Conservation (phyloP, 148 eudicot species). For the Pharnaceum exiguum region DNA sequence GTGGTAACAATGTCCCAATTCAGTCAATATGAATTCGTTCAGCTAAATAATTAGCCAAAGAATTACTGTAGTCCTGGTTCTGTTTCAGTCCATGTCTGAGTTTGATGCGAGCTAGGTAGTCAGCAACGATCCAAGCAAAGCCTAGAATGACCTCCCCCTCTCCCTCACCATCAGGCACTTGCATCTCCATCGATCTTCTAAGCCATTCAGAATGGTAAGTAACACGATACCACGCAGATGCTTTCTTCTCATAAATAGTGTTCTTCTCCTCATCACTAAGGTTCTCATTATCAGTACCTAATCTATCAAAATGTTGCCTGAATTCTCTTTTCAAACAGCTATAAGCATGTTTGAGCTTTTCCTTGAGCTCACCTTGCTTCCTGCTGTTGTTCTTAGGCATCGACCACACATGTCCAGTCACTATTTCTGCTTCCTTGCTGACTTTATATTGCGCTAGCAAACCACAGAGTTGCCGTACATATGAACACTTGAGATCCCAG, state of each 20-base stretch:
- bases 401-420: constrained; percentile 90
- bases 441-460: constrained; percentile 83
- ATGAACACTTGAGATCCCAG: constrained; percentile 70
- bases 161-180: constrained; percentile 36
- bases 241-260: constrained; percentile 58
- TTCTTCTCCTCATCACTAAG: constrained; percentile 54
- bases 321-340: constrained; percentile 64
- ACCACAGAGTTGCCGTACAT: constrained; percentile 59
- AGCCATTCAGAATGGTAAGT: constrained; percentile 67
- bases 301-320: constrained; percentile 54
- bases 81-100: constrained; percentile 26
- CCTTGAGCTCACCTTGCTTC: constrained; percentile 77
- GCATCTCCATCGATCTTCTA: constrained; percentile 36
- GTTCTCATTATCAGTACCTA: constrained; percentile 32
- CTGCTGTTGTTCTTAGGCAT: constrained; percentile 64
- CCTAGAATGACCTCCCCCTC: constrained; percentile 49
- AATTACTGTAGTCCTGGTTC: constrained; percentile 22
- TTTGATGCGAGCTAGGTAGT: constrained; percentile 82
- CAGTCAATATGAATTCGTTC: constrained; percentile 38
- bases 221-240: constrained; percentile 92
- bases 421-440: constrained; percentile 77
- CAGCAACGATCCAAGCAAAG: constrained; percentile 87
- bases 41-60: constrained; percentile 57
- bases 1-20: not conserved
- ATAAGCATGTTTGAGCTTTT: constrained; percentile 80